phyloP scores from a whole-genome alignment of 2,329 filamentous ascomycete genomes.

The Aspergillus fumigatiaffinis region DNA sequence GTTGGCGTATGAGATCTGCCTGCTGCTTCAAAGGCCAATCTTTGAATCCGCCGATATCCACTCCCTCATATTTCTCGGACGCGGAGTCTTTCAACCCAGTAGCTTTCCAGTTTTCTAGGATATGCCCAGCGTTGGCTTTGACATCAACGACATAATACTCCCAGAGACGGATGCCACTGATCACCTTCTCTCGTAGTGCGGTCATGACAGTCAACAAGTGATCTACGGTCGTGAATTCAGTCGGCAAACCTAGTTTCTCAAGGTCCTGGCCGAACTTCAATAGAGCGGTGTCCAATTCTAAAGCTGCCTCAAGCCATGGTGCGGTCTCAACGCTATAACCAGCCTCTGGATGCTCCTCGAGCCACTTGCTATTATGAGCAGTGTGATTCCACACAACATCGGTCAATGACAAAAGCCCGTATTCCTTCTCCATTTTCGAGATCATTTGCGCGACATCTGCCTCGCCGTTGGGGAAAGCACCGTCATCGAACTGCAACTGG shows the following conservation, averaged over 20 bases:
- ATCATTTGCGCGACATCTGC: slow-evolving; percentile 74
- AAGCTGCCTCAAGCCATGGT: slow-evolving; percentile 62
- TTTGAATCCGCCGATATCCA: slow-evolving; percentile 48
- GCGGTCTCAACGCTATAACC: slow-evolving; percentile 93
- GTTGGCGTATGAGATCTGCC: slow-evolving; percentile 58
- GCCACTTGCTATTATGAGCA: slow-evolving; percentile 90
- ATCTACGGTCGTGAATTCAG: slow-evolving; percentile 63
- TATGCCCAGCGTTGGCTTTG: slow-evolving; percentile 64
- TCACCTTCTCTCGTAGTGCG: slow-evolving; percentile 73
- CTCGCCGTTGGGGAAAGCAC: slow-evolving; percentile 79
- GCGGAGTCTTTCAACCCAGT: slow-evolving; percentile 26
- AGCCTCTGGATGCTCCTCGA: slow-evolving; percentile 88
- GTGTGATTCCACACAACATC: slow-evolving; percentile 99
- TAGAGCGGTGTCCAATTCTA: slow-evolving; percentile 77
- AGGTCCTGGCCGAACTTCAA: slow-evolving; percentile 60
- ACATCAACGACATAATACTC: slow-evolving; percentile 88
- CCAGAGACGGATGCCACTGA: slow-evolving; percentile 78
- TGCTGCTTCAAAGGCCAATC: slow-evolving; percentile 56
- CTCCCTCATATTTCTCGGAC: slow-evolving; percentile 11
- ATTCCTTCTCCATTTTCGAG: slow-evolving; percentile 74
- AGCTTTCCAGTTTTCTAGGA: slow-evolving; percentile 67
- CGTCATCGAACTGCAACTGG: slow-evolving; percentile 80
- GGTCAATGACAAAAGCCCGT: slow-evolving; percentile 81
- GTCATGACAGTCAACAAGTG: slow-evolving; percentile 81
- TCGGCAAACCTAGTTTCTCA: slow-evolving; percentile 68